Base-by-base conservation (phyloP, 2,329 filamentous ascomycete genomes). In the Fusarium pininemorale region DNA sequence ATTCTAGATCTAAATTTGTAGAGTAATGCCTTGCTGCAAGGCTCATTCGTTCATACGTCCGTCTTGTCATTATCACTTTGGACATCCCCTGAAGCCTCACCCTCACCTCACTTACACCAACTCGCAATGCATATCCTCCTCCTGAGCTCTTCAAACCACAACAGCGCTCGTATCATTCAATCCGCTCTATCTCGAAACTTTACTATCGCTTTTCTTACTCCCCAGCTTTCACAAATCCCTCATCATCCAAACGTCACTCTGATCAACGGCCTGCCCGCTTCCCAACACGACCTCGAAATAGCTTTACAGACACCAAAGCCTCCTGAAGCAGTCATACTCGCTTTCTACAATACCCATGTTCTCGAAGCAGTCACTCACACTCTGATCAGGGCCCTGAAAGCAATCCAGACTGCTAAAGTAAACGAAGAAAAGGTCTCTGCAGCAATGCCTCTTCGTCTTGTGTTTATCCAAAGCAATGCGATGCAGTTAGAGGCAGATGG, bases 401-500 rank as follows among this genome's bases (percentile, higher is more conserved):
- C 84, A 50, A 72, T 83, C 7, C 8, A 85, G 37, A 4, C 30
- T 26, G 85, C 1, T 79, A 82, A 15, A 56, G 69, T 53, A 88
- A 86, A 58, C 73, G 82, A 77, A 32, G 65, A 0, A 83, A 84
- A 56, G 75, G 88, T 65, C 79, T 83, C 48, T 35, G 47, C 26
- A 35, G 39, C 39, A 44, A 18, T 67, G 18, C 78, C 84, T 2
- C 74, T 89, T 71, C 81, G 83, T 22, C 63, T 83, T 39, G 67
- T 88, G n/a, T 84, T 90, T 74, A 81, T 77, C 38, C 79, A 85
- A 47, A 74, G 68, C 16, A 84, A 82, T 41, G 84, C 85, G 66
- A 87, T 89, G 84, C 79, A 73, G 26, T 79, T 83, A 37, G 84
- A 84, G 53, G 83, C 84, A 35, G 79, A 83, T 3, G 88, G 89